A percentile compares a stretch with the other conserved stretches of the same genome.
These are phyloP conservation scores for Closterium sp. DNA, from an alignment of 139 green algal genomes.

Conservation along the genomic window DNA sequence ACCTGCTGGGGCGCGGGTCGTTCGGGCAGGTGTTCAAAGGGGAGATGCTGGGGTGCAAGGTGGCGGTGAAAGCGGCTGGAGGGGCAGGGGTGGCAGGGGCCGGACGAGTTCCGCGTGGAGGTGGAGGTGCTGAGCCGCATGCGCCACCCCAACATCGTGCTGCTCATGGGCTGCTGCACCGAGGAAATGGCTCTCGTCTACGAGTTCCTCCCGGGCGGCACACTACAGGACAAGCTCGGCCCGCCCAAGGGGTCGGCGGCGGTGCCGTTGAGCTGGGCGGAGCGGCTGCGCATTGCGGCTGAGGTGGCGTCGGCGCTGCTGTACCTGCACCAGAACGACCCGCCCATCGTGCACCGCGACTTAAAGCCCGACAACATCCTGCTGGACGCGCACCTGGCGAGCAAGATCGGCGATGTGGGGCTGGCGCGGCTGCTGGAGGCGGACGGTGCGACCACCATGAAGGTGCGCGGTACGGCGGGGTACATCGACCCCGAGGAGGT, in stretches of 20 bases:
- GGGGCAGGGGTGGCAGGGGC: background rate
- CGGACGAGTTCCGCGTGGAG: background rate
- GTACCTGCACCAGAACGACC: constrained; percentile 12
- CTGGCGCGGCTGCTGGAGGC: constrained; percentile 8
- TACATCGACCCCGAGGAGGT: constrained; percentile 32
- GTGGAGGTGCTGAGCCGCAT: constrained; percentile 3
- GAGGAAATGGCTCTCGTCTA: constrained; percentile 1
- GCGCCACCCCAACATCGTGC: constrained; percentile 7
- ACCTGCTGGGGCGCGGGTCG: background rate
- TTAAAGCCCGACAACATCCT: constrained; percentile 18
- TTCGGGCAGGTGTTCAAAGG: constrained; percentile 3
- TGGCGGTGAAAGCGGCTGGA: constrained; percentile 3
- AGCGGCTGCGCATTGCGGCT: background rate
- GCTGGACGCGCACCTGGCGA: constrained; percentile 7
- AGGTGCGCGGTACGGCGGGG: constrained; percentile 6
- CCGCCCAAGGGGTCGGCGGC: background rate
- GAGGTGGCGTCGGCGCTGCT: constrained; percentile 2
- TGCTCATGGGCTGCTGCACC: constrained; percentile 1
- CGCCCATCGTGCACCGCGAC: constrained; percentile 16
- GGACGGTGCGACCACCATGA: background rate
- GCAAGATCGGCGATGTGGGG: constrained; percentile 25
- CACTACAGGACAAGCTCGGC: background rate
- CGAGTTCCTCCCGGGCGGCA: constrained; percentile 6
- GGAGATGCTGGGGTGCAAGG: background rate
- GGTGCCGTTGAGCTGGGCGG: background rate